These are phyloP conservation scores for Tuber brumale DNA, from an alignment of 495 filamentous ascomycete species.

Conservation along the genomic window DNA sequence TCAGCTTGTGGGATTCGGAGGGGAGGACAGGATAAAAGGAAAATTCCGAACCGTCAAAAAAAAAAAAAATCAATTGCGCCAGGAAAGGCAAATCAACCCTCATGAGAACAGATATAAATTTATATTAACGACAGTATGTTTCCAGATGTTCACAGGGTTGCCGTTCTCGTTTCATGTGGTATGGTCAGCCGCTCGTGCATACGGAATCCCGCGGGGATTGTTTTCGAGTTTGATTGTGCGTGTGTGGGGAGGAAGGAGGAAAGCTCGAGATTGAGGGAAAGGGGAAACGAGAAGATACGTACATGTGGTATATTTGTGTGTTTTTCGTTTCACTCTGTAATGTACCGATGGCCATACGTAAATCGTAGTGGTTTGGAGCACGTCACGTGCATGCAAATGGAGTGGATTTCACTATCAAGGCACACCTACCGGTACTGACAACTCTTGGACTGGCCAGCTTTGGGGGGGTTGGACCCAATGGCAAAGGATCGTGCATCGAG, in stretches of 20 bases:
- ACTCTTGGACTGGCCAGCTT: not conserved
- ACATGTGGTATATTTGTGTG: not conserved
- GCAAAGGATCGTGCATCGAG: not conserved
- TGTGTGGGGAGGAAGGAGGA: not conserved
- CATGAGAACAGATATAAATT: not conserved
- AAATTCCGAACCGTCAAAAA: not conserved
- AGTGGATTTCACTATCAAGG: not conserved
- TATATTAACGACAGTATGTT: not conserved
- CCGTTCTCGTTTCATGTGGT: not conserved
- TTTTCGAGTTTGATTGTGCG: not conserved
- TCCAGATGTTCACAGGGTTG: not conserved
- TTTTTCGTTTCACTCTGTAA: not conserved
- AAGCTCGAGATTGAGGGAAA: not conserved
- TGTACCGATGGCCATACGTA: not conserved
- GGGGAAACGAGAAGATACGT: not conserved
- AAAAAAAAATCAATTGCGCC: not conserved
- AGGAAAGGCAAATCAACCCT: constrained; percentile 1
- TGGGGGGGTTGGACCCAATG: not conserved
- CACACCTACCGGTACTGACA: not conserved
- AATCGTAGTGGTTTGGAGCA: not conserved
- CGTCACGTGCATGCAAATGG: not conserved
- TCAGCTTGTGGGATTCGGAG: not conserved
- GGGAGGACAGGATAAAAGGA: not conserved
- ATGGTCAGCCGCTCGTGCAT: not conserved
- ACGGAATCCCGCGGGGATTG: not conserved